Percentiles rank a stretch among this genome's conserved stretches.
Conservation (phyloP, 2,329 filamentous ascomycete genomes). For the Davidsoniella eucalypti region DNA sequence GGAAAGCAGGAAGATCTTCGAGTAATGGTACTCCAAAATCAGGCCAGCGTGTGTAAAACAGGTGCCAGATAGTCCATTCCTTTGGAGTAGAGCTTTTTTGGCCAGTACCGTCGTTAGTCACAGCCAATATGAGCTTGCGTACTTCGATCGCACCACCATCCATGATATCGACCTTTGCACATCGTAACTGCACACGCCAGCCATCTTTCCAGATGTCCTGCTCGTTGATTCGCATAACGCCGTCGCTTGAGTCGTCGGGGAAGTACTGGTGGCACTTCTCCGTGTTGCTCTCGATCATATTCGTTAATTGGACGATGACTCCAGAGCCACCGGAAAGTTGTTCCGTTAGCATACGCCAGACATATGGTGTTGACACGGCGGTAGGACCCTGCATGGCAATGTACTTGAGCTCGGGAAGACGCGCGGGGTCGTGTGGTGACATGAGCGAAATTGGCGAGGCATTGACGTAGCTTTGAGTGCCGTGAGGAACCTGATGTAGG, state of each 20-base stretch:
- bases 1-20: constrained; percentile 49
- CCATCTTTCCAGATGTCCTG: constrained; percentile 47
- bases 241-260: constrained; percentile 38
- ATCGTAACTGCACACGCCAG: constrained; percentile 51
- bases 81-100: background rate
- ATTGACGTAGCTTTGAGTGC: constrained; percentile 64
- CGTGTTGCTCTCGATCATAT: constrained; percentile 58
- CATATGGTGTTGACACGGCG: constrained; percentile 54
- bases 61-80: constrained; percentile 58
- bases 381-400: constrained; percentile 94
- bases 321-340: constrained; percentile 48
- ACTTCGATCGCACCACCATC: constrained; percentile 49
- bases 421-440: constrained; percentile 23
- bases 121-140: constrained; percentile 49
- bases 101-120: constrained; percentile 23
- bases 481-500: constrained; percentile 54
- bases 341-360: constrained; percentile 92
- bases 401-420: constrained; percentile 38
- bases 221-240: constrained; percentile 42
- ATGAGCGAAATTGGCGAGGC: constrained; percentile 52
- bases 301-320: constrained; percentile 89
- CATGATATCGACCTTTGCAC: constrained; percentile 44
- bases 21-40: constrained; percentile 71
- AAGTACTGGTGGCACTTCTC: constrained; percentile 90
- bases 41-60: constrained; percentile 76